A percentile compares a stretch with the other conserved stretches of the same genome.
Evolutionary conservation across 2,329 filamentous ascomycete species (phyloP).

Genomic region (Neurospora crassa): DNA sequence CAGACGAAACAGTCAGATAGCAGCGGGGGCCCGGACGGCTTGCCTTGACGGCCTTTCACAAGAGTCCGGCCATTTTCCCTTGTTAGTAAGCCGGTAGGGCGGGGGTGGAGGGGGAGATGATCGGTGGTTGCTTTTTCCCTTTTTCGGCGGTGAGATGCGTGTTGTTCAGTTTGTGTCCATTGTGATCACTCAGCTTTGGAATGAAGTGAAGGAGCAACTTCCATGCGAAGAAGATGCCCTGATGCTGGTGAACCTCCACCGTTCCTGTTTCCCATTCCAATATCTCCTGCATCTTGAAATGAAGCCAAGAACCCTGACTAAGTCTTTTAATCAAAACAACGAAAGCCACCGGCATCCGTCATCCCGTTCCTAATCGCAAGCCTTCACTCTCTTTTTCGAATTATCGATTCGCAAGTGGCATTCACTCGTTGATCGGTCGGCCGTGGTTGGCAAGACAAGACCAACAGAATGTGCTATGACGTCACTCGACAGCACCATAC

Average conservation of each 20-base stretch:
- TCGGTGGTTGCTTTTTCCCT: neutral
- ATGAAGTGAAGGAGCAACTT: neutral
- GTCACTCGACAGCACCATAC: neutral
- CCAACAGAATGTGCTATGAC: neutral
- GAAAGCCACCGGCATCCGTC: neutral
- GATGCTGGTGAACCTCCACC: neutral
- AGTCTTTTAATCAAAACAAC: too few relatives aligned
- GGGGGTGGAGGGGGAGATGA: neutral
- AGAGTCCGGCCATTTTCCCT: neutral
- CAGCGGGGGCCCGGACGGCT: neutral
- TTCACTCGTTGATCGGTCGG: neutral
- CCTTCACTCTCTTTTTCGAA: neutral
- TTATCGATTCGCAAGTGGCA: neutral
- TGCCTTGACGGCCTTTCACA: neutral
- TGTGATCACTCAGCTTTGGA: too few relatives aligned
- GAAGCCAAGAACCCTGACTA: neutral
- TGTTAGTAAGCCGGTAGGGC: neutral
- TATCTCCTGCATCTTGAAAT: neutral
- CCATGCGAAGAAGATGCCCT: neutral
- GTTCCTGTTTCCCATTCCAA: neutral
- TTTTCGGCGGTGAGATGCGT: neutral
- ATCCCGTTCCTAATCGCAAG: neutral
- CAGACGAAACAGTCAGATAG: neutral
- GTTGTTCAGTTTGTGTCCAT: too few relatives aligned
- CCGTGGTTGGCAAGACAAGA: neutral